Evolutionary conservation across 179 eudicot species (phyloP).

Genomic region (Heliamphora pulchella): DNA sequence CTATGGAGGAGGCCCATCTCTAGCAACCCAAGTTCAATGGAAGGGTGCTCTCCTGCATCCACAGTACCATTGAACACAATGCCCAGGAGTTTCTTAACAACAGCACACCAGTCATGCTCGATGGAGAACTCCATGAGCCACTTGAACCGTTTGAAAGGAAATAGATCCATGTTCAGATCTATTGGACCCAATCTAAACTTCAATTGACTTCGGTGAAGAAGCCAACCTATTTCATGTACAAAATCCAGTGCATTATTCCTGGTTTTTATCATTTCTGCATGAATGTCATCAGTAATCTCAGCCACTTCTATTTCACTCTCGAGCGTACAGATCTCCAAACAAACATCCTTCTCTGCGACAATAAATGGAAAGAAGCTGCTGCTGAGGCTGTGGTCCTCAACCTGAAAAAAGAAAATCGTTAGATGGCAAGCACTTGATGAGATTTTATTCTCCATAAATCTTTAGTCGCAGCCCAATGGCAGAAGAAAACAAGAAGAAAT

Average conservation of each 20-base stretch:
- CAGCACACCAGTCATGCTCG: conserved; percentile 78
- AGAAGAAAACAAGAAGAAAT: neutral
- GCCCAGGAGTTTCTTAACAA: conserved; percentile 61
- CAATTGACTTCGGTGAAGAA: conserved; percentile 53
- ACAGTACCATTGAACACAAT: conserved; percentile 48
- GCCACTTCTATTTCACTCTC: conserved; percentile 43
- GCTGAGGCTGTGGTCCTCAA: conserved; percentile 68
- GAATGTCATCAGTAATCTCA: conserved; percentile 29
- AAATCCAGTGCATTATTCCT: conserved; percentile 57
- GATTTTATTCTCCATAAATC: neutral
- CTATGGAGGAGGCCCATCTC: conserved; percentile 65
- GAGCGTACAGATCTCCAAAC: conserved; percentile 73
- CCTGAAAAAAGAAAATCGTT: conserved; percentile 32
- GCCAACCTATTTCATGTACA: conserved; percentile 91
- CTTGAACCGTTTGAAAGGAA: conserved; percentile 58
- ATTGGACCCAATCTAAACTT: conserved; percentile 31
- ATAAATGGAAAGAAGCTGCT: conserved; percentile 83
- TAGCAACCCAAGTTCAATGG: conserved; percentile 38
- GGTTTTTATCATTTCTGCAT: conserved; percentile 23
- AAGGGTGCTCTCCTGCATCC: conserved; percentile 42
- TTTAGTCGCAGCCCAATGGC: neutral
- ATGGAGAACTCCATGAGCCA: conserved; percentile 69
- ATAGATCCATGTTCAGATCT: conserved; percentile 32
- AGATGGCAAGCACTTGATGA: neutral
- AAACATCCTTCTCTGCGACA: conserved; percentile 76